Base-by-base conservation (phyloP, 345 rosid genomes). In the Carallia brachiata region DNA sequence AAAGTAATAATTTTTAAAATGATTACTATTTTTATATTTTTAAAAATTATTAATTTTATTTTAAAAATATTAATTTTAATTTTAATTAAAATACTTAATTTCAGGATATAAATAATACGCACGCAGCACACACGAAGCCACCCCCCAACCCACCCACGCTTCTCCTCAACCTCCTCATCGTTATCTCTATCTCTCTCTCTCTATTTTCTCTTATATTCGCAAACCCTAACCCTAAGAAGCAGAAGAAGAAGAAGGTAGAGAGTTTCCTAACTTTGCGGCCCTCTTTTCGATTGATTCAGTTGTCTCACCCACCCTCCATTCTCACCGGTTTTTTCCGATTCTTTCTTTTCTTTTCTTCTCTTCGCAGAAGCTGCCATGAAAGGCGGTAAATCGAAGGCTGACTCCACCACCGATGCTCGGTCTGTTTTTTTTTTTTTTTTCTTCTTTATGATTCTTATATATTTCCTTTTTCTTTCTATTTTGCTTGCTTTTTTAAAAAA, bases 331-430 rank as follows among this genome's bases (percentile, higher is more conserved):
- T 70, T 44, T 2, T 4, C 1, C 48, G 59, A 61, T 66, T 70
- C 3, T 32, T 23, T 23, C 23, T 23, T 23, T 23, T 23, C 23
- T 23, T 23, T 23, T 23, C 23, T 23, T 23, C 34, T 32, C 34
- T 32, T 6, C 36, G 73, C 85, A 88, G 93, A 80, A 80, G 69
- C 74, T 75, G 61, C 54, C 76, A 92, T 92, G 96, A 92, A 90
- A 78, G 86, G 88, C 36, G 85, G 81, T 36, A 79, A 77, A 80
- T 74, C 87, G 4, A 82, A 86, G 81, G 71, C 84, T 9, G 84
- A 71, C 6, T 10, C 73, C 73, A 66, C 63, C 19, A 69, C 78
- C 32, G 90, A 83, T 54, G 65, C 48, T 64, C 82, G 73, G 97
- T 87, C 74, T 69, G 80, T 54, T 32, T 0, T 37, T 28, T 70